Evolutionary conservation across 306 rosid species (phyloP).

Genomic region (Ceratonia siliqua): DNA sequence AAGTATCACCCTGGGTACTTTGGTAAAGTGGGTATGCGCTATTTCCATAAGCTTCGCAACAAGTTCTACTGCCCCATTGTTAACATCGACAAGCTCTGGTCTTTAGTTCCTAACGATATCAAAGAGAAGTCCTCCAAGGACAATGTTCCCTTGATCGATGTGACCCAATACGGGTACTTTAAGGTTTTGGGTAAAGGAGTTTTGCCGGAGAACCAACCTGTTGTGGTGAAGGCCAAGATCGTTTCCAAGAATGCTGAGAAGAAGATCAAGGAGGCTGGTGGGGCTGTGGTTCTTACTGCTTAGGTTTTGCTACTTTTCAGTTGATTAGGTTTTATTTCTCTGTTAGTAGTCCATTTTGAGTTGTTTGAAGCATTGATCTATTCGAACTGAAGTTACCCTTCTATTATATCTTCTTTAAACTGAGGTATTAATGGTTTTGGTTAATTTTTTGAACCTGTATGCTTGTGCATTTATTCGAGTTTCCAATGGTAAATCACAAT

Average conservation of each 20-base stretch:
- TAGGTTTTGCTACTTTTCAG: constrained; percentile 37
- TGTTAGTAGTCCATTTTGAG: background rate
- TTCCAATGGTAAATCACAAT: background rate
- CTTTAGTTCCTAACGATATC: constrained; percentile 62
- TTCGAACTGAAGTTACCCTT: background rate
- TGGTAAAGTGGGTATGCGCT: constrained; percentile 60
- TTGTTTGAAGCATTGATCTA: background rate
- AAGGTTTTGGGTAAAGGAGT: constrained; percentile 80
- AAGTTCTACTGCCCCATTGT: constrained; percentile 74
- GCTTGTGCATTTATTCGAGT: background rate
- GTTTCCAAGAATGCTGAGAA: constrained; percentile 73
- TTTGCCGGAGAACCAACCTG: constrained; percentile 52
- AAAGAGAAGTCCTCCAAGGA: constrained; percentile 67
- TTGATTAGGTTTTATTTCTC: background rate
- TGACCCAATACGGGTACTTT: constrained; percentile 66
- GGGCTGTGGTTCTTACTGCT: constrained; percentile 77
- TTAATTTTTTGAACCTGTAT: background rate
- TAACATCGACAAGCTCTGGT: constrained; percentile 84
- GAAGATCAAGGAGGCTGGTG: constrained; percentile 87
- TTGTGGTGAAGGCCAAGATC: constrained; percentile 79
- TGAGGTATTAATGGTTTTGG: background rate
- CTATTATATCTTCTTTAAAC: background rate
- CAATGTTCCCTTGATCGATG: constrained; percentile 62
- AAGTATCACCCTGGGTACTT: constrained; percentile 49
- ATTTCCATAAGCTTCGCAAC: constrained; percentile 73